Percentiles rank a stretch among this genome's conserved stretches.
These are phyloP conservation scores for Alternaria consortialis DNA, from an alignment of 2,329 filamentous ascomycete species.

Conservation along the genomic window DNA sequence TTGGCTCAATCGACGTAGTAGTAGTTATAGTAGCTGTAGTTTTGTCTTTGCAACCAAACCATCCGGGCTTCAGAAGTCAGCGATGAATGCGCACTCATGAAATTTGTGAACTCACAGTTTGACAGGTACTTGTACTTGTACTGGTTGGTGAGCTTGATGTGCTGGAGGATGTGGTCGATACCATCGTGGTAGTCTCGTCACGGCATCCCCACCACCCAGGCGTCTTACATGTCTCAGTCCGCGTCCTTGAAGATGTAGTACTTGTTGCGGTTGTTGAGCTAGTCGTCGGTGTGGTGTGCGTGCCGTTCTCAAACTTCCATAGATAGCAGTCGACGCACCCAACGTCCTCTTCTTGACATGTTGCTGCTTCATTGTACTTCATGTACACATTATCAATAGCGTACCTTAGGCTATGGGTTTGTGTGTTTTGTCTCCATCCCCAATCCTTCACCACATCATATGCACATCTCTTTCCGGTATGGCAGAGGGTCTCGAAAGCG, in stretches of 20 bases:
- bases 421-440: constrained; percentile 48
- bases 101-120: constrained; percentile 36
- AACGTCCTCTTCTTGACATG: constrained; percentile 46
- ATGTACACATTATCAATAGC: constrained; percentile 49
- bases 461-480: constrained; percentile 47
- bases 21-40: constrained; percentile 29
- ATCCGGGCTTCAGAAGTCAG: constrained; percentile 41
- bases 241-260: constrained; percentile 36
- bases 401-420: constrained; percentile 44
- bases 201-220: constrained; percentile 51
- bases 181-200: constrained; percentile 43
- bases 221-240: constrained; percentile 49
- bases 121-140: constrained; percentile 45
- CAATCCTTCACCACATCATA: constrained; percentile 51
- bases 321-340: constrained; percentile 48
- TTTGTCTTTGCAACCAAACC: constrained; percentile 51
- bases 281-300: constrained; percentile 38
- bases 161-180: constrained; percentile 30
- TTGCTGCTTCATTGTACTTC: constrained; percentile 45
- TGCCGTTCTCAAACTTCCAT: constrained; percentile 50
- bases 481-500: constrained; percentile 48
- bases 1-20: constrained; percentile 31
- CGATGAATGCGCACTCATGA: neutral
- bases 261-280: constrained; percentile 37
- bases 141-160: constrained; percentile 34